Evolutionary conservation across 331 rosid species (phyloP), one percentile per base, ranked within the genome.

Genomic region (Prunus yedoensis): DNA sequence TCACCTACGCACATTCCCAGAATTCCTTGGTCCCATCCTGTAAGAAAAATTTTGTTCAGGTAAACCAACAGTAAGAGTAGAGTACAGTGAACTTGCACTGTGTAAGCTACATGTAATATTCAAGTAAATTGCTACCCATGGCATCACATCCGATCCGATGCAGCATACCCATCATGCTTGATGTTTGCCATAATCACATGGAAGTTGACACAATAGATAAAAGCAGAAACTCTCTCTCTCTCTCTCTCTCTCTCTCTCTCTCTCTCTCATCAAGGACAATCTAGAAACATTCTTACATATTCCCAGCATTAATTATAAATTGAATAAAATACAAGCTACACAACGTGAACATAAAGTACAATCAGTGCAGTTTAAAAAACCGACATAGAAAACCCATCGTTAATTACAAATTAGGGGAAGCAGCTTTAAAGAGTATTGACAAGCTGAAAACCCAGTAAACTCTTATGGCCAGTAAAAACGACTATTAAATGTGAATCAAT

Each of bases 11-110:
- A 94, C 89, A 91, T 90, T 78, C 97, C 99, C 86, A 88, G 60
- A 75, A 94, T 70, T 49, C 99, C 99, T 85, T 94, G 99, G 84
- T 94, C 99, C 97, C 99, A 94, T 71, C 99, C 99, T 94, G 85
- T 70, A 81, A 76, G n/a, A n/a, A n/a, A n/a, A n/a, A n/a, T n/a
- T n/a, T n/a, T n/a, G n/a, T n/a, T n/a, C 8, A 35, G 4, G 41
- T 6, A 63, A 5, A 65, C 51, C 50, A 38, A 10, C 11, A 41
- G 41, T 41, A n/a, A 18, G 50, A 20, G 18, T 5, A 18, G 50
- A 20, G 11, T 5, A 8, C 17, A 35, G 17, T 2, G 63, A 10
- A 3, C 16, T 58, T 58, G 30, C 63, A 23, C 63, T 30, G 11
- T 58, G 32, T 67, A 67, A 14, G 3, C 38, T 5, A n/a, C 0